These are phyloP conservation scores for Aspergillus unguis DNA, from an alignment of 2,329 filamentous ascomycete species.

Conservation along the genomic window DNA sequence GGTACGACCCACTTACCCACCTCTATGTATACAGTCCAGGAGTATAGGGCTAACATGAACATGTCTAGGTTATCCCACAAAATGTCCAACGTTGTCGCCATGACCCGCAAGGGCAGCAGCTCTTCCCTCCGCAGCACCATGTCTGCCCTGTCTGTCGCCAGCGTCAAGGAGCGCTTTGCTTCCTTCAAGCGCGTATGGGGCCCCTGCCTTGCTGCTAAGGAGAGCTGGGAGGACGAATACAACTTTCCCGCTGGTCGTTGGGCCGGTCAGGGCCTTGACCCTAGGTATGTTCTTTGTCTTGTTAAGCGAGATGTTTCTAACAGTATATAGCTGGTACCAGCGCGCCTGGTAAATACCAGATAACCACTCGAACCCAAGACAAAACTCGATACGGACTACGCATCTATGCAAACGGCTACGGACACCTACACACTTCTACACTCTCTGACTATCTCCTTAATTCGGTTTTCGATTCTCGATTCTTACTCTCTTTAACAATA, in stretches of 20 bases:
- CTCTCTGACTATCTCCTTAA: too few relatives aligned
- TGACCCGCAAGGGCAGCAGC: background rate
- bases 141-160: background rate
- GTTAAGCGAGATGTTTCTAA: background rate
- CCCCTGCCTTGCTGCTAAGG: conserved; percentile 2
- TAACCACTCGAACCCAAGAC: background rate
- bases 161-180: conserved; percentile 1
- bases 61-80: background rate
- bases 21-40: too few relatives aligned
- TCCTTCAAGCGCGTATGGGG: conserved; percentile 8
- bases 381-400: too few relatives aligned
- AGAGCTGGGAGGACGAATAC: conserved; percentile 12
- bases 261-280: conserved; percentile 7
- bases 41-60: background rate
- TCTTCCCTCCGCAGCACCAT: background rate
- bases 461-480: too few relatives aligned
- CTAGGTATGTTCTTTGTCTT: background rate
- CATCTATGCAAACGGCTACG: too few relatives aligned
- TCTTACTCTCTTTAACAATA: too few relatives aligned
- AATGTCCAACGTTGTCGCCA: conserved; percentile 1
- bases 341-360: background rate
- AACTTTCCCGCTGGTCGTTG: conserved; percentile 9
- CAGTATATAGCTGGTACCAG: background rate
- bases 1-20: too few relatives aligned
- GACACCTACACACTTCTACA: too few relatives aligned